phyloP scores from a whole-genome alignment of 2,329 filamentous ascomycete species.

The Myriosclerotinia duriaeana region DNA sequence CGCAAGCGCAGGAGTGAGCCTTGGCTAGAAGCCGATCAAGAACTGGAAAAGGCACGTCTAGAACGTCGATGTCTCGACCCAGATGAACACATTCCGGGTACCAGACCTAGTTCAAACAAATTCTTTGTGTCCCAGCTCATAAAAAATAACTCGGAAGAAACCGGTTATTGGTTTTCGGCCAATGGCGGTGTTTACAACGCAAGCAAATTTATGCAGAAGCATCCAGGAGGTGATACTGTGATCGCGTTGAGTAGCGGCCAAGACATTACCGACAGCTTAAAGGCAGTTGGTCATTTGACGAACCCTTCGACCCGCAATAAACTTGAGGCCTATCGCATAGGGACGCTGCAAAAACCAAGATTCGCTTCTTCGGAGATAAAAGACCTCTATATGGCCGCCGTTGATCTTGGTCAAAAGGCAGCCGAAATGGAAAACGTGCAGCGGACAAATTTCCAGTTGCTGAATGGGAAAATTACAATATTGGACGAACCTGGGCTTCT shows the following conservation, averaged over 20 bases:
- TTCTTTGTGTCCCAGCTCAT: slow-evolving; percentile 2
- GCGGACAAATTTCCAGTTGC: not conserved
- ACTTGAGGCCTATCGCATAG: slow-evolving; percentile 3
- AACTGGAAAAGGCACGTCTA: slow-evolving; percentile 10
- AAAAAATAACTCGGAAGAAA: slow-evolving; percentile 3
- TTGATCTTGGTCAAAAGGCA: slow-evolving; percentile 10
- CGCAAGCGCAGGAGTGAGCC: not conserved
- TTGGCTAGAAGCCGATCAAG: slow-evolving; percentile 10
- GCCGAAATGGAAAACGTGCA: slow-evolving; percentile 10
- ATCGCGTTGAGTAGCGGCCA: not conserved
- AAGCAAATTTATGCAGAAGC: slow-evolving; percentile 10
- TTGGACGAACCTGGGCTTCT: not conserved
- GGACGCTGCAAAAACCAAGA: not conserved
- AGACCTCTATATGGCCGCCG: not conserved
- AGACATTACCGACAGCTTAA: slow-evolving; percentile 2
- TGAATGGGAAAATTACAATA: slow-evolving; percentile 2
- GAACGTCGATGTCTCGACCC: not conserved
- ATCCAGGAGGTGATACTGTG: slow-evolving; percentile 8
- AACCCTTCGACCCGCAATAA: not conserved
- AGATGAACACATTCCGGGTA: not conserved
- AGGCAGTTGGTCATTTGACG: slow-evolving; percentile 5
- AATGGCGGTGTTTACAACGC: not conserved
- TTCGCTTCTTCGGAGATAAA: not conserved
- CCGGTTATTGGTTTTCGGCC: slow-evolving; percentile 7
- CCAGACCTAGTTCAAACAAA: not conserved